These are phyloP conservation scores for Geotrichum bryndzae DNA, from an alignment of 1,139 yeast species.

Conservation along the genomic window DNA sequence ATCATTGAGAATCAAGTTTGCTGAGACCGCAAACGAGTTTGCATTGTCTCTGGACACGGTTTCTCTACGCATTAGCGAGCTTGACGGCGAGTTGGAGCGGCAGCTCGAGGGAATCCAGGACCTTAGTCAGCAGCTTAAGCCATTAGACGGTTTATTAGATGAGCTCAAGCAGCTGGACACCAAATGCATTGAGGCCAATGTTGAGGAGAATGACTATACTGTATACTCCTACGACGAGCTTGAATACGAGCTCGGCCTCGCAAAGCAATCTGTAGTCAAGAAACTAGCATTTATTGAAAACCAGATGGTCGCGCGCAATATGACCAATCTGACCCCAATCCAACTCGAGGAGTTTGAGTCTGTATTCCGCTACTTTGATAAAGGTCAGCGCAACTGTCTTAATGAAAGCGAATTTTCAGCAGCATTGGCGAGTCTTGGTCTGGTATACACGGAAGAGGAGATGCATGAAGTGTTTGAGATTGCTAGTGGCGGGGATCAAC, in stretches of 20 bases:
- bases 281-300: constrained; percentile 39
- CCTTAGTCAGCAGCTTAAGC: constrained; percentile 33
- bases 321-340: constrained; percentile 39
- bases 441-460: constrained; percentile 36
- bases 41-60: constrained; percentile 32
- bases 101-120: constrained; percentile 34
- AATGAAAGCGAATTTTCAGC: constrained; percentile 37
- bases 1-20: constrained; percentile 46
- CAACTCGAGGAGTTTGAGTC: constrained; percentile 42
- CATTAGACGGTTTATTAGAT: constrained; percentile 30
- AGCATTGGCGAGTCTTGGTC: constrained; percentile 39
- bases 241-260: constrained; percentile 38
- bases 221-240: constrained; percentile 38
- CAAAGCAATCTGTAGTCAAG: constrained; percentile 36
- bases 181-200: constrained; percentile 35
- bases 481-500: constrained; percentile 21
- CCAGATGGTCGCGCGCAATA: constrained; percentile 38
- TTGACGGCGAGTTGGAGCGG: constrained; percentile 38
- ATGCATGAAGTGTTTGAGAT: constrained; percentile 35
- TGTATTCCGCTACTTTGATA: constrained; percentile 40
- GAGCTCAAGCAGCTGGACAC: constrained; percentile 30
- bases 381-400: constrained; percentile 33
- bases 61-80: constrained; percentile 31
- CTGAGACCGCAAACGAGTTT: constrained; percentile 37
- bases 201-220: constrained; percentile 40